Evolutionary conservation across 352 stramenopile genomes (phyloP).

Genomic region (Phytophthora brassicae): DNA sequence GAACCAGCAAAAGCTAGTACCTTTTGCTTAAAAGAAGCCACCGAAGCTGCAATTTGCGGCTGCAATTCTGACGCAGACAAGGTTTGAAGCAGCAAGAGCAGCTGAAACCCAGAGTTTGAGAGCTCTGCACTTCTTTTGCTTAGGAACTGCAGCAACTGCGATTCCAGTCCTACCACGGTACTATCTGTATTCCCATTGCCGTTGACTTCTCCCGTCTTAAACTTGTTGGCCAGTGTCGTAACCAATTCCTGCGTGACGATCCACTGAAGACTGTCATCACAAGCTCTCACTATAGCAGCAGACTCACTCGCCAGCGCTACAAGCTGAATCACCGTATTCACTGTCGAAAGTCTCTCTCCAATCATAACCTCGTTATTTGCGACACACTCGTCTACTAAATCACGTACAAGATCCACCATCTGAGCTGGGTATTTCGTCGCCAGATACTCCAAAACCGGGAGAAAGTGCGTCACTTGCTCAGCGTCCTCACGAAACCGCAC

Average conservation of each 20-base stretch:
- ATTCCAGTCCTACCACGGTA: slow-evolving; percentile 7
- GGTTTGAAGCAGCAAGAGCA: slow-evolving; percentile 48
- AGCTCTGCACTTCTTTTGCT: slow-evolving; percentile 40
- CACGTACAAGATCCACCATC: slow-evolving; percentile 49
- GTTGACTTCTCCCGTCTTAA: slow-evolving; percentile 11
- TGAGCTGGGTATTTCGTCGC: slow-evolving; percentile 39
- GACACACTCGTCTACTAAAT: slow-evolving; percentile 41
- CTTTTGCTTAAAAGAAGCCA: slow-evolving; percentile 42
- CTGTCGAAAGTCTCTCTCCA: neutral
- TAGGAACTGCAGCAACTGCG: slow-evolving; percentile 33
- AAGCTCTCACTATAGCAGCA: slow-evolving; percentile 33
- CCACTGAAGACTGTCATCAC: slow-evolving; percentile 68
- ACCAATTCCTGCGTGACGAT: slow-evolving; percentile 59
- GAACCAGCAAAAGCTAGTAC: slow-evolving; percentile 40
- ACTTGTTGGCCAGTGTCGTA: slow-evolving; percentile 26
- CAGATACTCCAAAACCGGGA: slow-evolving; percentile 48
- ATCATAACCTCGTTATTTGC: neutral
- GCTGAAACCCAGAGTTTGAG: slow-evolving; percentile 43
- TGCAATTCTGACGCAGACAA: slow-evolving; percentile 16
- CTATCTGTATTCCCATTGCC: slow-evolving; percentile 13
- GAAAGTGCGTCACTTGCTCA: slow-evolving; percentile 7
- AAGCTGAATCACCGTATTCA: slow-evolving; percentile 28
- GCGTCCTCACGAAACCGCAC: slow-evolving; percentile 7
- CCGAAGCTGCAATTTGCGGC: slow-evolving; percentile 17
- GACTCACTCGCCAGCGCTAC: slow-evolving; percentile 41